Conservation (phyloP, 257 asterid species). For the Handroanthus guayacan region DNA sequence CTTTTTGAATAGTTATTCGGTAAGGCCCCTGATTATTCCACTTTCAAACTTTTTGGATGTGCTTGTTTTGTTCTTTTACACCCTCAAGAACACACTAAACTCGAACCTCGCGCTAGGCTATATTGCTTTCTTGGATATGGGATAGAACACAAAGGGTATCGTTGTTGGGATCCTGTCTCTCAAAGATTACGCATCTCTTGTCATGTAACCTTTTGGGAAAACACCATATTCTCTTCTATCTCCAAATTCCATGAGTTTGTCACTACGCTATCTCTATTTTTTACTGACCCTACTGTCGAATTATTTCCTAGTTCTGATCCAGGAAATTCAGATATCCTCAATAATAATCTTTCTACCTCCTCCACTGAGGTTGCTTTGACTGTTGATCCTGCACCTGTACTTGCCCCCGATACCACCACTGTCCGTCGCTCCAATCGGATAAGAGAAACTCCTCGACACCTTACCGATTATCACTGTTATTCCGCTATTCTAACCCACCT, state of each 20-base stretch:
- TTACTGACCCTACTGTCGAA: background rate
- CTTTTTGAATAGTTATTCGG: background rate
- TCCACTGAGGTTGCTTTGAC: background rate
- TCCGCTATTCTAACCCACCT: background rate
- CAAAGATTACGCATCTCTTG: background rate
- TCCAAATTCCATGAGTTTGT: background rate
- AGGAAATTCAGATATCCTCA: background rate
- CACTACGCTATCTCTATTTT: background rate
- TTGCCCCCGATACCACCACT: background rate
- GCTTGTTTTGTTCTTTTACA: slow-evolving; percentile 11
- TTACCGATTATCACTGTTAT: background rate
- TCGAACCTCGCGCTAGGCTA: too few relatives aligned
- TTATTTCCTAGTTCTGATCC: background rate
- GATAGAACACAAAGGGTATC: background rate
- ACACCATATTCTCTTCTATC: background rate
- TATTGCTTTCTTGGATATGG: too few relatives aligned
- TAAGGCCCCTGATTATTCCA: background rate
- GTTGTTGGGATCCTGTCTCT: background rate
- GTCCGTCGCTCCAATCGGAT: background rate
- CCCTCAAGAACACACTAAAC: background rate
- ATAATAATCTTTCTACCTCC: background rate
- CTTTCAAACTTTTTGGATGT: background rate
- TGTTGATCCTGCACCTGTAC: background rate
- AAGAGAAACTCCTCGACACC: background rate
- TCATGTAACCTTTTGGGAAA: background rate